Base-by-base conservation (phyloP, 192 early-diverging fungal genomes). In the Backusella tarrabulga region DNA sequence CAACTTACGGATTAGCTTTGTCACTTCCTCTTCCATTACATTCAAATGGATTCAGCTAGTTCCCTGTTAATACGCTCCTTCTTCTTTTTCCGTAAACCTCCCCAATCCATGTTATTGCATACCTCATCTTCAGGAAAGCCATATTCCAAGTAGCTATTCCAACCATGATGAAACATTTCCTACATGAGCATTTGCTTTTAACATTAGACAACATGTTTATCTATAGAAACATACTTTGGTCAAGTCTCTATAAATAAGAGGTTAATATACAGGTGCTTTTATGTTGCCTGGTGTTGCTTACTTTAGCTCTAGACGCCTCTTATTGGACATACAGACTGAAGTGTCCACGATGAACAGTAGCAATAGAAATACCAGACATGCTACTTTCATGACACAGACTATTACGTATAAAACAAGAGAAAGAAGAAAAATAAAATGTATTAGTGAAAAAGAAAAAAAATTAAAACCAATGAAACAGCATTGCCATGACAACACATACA, bases 91-190 rank as follows among this genome's bases (percentile, higher is more conserved):
- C 6, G 9, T 68, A 1, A 9, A 41, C 0, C 9, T 11, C 42
- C 26, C 11, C 12, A 17, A 44, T 44, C 9, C 0, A 17, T 44
- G 15, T 19, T 3, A 11, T 21, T 72, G 32, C 2, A 32, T 32
- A 84, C 85, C 79, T 98, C 96, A 80, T 99, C 97, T 41, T 87
- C 83, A 3, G 97, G 97, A 84, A 93, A 99, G 2, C 93, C 97
- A 74, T 95, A 77, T 56, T 90, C 74, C 87, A 96, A 90, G 77
- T 97, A 97, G 4, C 86, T 91, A 44, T 91, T 77, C 79, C 89
- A 97, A 17, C 92, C 93, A 81, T 95, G 94, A 86, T 88, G 83
- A 68, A 95, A 93, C 85, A 93, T 91, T 68, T 91, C 88, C 83
- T 89, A 77, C 23, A 41, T 3, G 32, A 32, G 32, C 67, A 41